A percentile compares a stretch with the other conserved stretches of the same genome.
phyloP scores from a whole-genome alignment of 2,329 filamentous ascomycete species.

The Pyrenophora graminea region DNA sequence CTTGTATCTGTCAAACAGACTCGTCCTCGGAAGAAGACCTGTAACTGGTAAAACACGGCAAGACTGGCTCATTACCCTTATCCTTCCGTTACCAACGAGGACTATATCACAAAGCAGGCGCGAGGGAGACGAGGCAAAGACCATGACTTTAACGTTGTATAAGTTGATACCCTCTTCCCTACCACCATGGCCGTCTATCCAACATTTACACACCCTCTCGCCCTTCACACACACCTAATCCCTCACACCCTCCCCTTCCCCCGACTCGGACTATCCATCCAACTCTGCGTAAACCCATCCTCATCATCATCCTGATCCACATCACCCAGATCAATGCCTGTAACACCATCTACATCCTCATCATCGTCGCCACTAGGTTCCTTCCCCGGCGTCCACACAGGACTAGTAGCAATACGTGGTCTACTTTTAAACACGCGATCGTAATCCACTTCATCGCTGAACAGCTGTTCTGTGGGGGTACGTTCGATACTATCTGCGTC shows the following conservation, averaged over 20 bases:
- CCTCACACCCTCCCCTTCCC: constrained; percentile 1
- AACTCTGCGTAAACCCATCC: constrained; percentile 30
- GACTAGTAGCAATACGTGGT: constrained; percentile 78
- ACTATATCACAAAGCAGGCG: no score
- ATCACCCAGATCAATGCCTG: constrained; percentile 15
- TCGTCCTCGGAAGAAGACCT: no score
- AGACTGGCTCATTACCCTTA: no score
- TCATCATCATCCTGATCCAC: constrained; percentile 32
- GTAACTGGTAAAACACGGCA: no score
- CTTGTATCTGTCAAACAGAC: no score
- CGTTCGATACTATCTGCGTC: constrained; percentile 28
- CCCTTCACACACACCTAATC: background rate
- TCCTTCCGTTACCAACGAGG: no score
- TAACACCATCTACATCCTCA: constrained; percentile 21
- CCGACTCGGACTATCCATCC: constrained; percentile 40
- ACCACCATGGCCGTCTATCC: no score
- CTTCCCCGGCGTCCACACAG: constrained; percentile 50
- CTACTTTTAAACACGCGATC: constrained; percentile 83
- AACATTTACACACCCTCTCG: background rate
- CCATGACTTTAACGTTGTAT: no score
- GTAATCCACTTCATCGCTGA: constrained; percentile 73
- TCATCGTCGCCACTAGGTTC: constrained; percentile 33
- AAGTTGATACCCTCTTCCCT: no score
- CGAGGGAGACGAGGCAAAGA: no score
- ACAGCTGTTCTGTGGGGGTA: constrained; percentile 69